Evolutionary conservation across 768 basidiomycete species (phyloP), one percentile per base, ranked within the genome.

Genomic region (Auricularia auricula-judae): DNA sequence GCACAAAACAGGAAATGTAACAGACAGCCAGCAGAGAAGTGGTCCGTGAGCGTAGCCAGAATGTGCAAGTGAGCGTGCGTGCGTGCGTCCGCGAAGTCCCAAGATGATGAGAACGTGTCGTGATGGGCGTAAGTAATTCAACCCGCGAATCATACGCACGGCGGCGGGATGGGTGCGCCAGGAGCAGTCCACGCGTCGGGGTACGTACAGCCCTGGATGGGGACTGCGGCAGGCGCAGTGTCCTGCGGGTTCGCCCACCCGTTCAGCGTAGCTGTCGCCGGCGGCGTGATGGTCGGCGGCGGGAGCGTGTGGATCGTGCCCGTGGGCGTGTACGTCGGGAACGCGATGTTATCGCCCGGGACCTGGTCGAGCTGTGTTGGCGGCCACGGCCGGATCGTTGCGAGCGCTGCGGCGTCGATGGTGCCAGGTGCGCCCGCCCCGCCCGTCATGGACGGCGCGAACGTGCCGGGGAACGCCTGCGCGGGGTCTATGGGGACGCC

Each of bases 191-290:
- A 90, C 59, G 84, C 77, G 68, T 84, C 74, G 21, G 84, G 86
- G 70, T 89, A 89, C 60, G 72, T 75, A 69, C 89, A 90, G 7
- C 86, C 88, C 61, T 78, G 74, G 58, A 89, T 78, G 33, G 82
- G 77, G 18, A 83, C 84, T 70, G 80, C 84, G 33, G 84, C 86
- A 34, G 75, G 72, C 11, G 72, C 76, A 3, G 80, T 84, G 68
- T 87, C 85, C 43, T 73, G 68, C 5, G 75, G 34, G 67, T 86
- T 77, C 64, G 79, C 77, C 97, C 97, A 98, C 43, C 96, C 96
- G 66, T 74, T 80, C 8, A 59, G 14, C 23, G 18, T 59, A 7
- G 54, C 54, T 10, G 16, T 56, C 14, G 29, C 54, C 14, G 76
- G 75, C 34, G 78, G 67, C 5, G 85, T 82, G 71, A 88, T 82